Evolutionary conservation across 2,329 filamentous ascomycete genomes (phyloP), one percentile per base, ranked within the genome.

Genomic region (Fusarium sarcochroum): DNA sequence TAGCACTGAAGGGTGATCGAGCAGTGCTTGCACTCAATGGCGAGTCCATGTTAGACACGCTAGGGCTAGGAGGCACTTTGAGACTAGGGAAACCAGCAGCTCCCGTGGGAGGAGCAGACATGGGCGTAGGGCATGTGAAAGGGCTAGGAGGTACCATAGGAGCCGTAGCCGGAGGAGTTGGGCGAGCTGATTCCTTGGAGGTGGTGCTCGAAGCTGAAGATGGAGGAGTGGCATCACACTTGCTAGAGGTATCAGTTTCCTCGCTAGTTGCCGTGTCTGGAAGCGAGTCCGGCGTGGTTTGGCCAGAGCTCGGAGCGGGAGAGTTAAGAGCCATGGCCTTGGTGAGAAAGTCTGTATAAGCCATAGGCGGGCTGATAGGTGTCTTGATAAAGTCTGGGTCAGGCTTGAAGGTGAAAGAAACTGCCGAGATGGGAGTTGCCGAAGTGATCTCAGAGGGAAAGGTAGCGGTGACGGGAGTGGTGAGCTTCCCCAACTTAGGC

Each of bases 291-390:
- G 83, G 84, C 50, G 84, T 83, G 50, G 78, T 84, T 68, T 84
- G 83, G 58, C 81, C 83, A 18, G 83, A 82, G 72, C 84, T 83
- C 50, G 83, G 81, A 40, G 90, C 86, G 10, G 92, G 92, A 67
- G 90, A 93, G 76, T 90, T 88, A 60, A 94, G 84, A 18, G 91
- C 91, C 81, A 97, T 89, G 63, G 90, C 90, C 81, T 94, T 95
- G 51, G 78, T 76, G 67, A 98, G 89, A 77, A 98, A 98, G 76
- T 98, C 94, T 71, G 93, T 91, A 78, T 98, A 98, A 59, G 95
- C 94, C 21, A 88, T 85, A 5, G 95, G 95, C 52, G 95, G 95
- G 51, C 92, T 97, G 78, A 98, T 97, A 48, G 94, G 94, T 6
- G 94, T 98, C 81, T 94, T 95, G 83, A 94, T 87, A 72, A 87